Evolutionary conservation across 1,284 basidiomycete species (phyloP).

Genomic region (Boletus mariae): DNA sequence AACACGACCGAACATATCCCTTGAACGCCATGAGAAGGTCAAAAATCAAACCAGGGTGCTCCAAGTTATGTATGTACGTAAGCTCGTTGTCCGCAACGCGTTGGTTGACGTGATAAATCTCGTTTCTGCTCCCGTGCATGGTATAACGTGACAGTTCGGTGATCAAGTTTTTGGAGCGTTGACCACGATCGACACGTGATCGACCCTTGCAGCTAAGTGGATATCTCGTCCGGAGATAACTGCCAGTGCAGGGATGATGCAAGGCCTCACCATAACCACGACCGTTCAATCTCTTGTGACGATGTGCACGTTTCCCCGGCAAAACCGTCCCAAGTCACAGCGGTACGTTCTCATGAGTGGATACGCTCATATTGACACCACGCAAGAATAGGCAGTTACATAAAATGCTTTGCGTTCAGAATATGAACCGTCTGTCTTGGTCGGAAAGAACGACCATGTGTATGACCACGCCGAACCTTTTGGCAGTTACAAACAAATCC

Average conservation of each 20-base stretch:
- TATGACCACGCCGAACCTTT: neutral
- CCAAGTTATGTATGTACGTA: neutral
- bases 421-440: neutral
- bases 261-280: neutral
- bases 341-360: neutral
- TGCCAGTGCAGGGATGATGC: neutral
- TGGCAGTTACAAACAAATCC: neutral
- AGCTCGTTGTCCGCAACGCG: too few species aligned
- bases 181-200: neutral
- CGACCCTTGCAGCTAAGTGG: neutral
- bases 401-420: neutral
- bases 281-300: neutral
- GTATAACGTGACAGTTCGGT: neutral
- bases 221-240: neutral
- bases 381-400: neutral
- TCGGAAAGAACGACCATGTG: neutral
- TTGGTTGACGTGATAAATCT: neutral
- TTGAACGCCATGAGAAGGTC: too few species aligned
- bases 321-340: neutral
- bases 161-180: neutral
- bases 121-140: neutral
- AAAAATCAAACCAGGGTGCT: too few species aligned
- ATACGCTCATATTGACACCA: neutral
- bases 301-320: neutral
- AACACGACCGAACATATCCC: too few species aligned